phyloP scores from a whole-genome alignment of 805 yeast genomes.

The Starmerella roubikii region DNA sequence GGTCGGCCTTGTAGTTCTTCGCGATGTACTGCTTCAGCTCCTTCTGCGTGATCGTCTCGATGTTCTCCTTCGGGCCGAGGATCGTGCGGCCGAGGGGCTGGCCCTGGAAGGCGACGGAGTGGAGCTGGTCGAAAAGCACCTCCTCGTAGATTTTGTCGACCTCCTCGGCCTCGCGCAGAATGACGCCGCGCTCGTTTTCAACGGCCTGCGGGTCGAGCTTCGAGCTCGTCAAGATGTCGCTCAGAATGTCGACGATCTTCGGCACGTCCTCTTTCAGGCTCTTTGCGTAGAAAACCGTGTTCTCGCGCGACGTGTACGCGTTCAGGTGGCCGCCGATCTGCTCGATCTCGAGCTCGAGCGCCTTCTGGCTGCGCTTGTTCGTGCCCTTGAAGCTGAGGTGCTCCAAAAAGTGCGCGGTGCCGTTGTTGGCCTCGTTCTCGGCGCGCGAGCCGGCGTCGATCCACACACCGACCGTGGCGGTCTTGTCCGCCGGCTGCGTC shows the following conservation, averaged over 20 bases:
- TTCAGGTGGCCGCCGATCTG: conserved; percentile 93
- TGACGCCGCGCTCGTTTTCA: conserved; percentile 92
- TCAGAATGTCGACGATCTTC: conserved; percentile 69
- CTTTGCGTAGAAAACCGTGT: conserved; percentile 92
- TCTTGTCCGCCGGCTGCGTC: conserved; percentile 66
- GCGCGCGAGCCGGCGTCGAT: conserved; percentile 98
- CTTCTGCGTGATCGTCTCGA: conserved; percentile 58
- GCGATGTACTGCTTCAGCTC: conserved; percentile 71
- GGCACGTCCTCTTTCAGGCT: conserved; percentile 70
- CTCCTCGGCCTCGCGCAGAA: conserved; percentile 91
- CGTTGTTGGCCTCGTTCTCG: conserved; percentile 68
- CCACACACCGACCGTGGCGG: conserved; percentile 98
- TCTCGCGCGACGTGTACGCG: conserved; percentile 97
- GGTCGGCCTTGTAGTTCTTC: conserved; percentile 83
- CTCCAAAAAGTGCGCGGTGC: conserved; percentile 95
- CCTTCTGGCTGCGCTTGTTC: conserved; percentile 57
- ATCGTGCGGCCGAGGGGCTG: conserved; percentile 96
- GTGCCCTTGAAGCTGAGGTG: conserved; percentile 97
- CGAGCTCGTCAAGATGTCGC: conserved; percentile 81
- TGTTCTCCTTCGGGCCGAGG: conserved; percentile 83
- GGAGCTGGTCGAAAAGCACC: conserved; percentile 92
- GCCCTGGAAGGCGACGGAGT: conserved; percentile 75
- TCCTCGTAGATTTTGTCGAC: conserved; percentile 98
- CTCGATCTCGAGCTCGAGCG: conserved; percentile 84
- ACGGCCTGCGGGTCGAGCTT: conserved; percentile 71